Percentiles rank a stretch among this genome's conserved stretches.
Evolutionary conservation across 2,329 filamentous ascomycete genomes (phyloP).

Genomic region (Emericellopsis atlantica): DNA sequence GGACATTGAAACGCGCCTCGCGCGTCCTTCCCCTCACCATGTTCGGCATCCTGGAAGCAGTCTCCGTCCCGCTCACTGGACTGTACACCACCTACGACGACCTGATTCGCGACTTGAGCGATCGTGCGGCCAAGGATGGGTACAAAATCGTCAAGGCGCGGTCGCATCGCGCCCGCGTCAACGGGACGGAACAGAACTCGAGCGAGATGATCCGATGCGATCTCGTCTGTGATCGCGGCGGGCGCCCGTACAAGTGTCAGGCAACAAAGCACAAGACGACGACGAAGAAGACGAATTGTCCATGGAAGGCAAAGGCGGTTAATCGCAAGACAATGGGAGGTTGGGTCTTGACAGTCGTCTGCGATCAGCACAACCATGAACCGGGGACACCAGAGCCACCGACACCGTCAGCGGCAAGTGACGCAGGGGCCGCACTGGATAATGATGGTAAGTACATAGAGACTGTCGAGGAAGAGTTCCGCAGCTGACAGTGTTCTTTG

Average conservation of each 20-base stretch:
- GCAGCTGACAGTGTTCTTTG: not conserved
- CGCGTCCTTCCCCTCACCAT: slow-evolving; percentile 12
- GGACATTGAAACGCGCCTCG: slow-evolving; percentile 1
- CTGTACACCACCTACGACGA: slow-evolving; percentile 27
- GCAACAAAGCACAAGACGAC: slow-evolving; percentile 31
- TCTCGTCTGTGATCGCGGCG: slow-evolving; percentile 31
- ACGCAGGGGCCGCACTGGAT: slow-evolving; percentile 19
- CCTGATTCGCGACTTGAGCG: slow-evolving; percentile 24
- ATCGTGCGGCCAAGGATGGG: slow-evolving; percentile 28
- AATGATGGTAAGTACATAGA: slow-evolving; percentile 7
- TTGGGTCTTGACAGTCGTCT: slow-evolving; percentile 30
- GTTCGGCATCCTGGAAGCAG: slow-evolving; percentile 29
- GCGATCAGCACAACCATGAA: slow-evolving; percentile 30
- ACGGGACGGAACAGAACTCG: slow-evolving; percentile 24
- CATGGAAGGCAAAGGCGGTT: slow-evolving; percentile 32
- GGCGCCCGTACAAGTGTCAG: slow-evolving; percentile 27
- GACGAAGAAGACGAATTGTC: slow-evolving; percentile 32
- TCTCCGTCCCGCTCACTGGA: slow-evolving; percentile 20
- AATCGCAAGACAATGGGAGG: slow-evolving; percentile 28
- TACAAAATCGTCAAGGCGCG: slow-evolving; percentile 32
- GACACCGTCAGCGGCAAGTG: slow-evolving; percentile 17
- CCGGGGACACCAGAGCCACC: slow-evolving; percentile 28
- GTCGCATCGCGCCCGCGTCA: slow-evolving; percentile 26
- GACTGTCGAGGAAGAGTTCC: not conserved
- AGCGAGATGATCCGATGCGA: slow-evolving; percentile 30